A percentile compares a stretch with the other conserved stretches of the same genome.
These are phyloP conservation scores for Mycena leptocephala DNA, from an alignment of 768 basidiomycete genomes.

Conservation along the genomic window DNA sequence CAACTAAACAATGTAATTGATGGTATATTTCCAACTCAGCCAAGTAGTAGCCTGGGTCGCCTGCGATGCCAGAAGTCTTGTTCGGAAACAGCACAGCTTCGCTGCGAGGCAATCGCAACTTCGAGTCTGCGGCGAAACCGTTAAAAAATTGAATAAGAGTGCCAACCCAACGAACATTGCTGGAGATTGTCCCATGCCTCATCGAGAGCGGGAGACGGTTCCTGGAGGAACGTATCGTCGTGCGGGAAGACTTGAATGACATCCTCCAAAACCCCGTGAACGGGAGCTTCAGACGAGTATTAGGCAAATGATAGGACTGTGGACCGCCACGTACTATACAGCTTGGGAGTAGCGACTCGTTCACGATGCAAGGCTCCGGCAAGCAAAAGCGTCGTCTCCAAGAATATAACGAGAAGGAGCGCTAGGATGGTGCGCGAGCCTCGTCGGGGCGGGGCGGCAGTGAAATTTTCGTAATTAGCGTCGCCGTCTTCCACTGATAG, in stretches of 20 bases:
- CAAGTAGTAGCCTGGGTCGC: constrained; percentile 7
- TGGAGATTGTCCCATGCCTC: constrained; percentile 16
- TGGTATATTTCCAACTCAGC: constrained; percentile 11
- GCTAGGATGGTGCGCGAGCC: constrained; percentile 7
- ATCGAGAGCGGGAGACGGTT: constrained; percentile 11
- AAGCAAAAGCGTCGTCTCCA: constrained; percentile 15
- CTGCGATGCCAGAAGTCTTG: not conserved
- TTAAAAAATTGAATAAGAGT: not conserved
- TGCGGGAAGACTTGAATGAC: constrained; percentile 18
- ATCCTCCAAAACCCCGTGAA: constrained; percentile 17
- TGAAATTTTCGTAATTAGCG: constrained; percentile 5
- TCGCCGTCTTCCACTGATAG: constrained; percentile 16
- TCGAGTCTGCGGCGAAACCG: not conserved
- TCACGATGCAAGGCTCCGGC: constrained; percentile 12
- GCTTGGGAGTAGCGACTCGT: constrained; percentile 3
- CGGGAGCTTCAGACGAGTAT: constrained; percentile 13
- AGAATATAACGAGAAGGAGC: constrained; percentile 13
- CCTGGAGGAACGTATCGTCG: constrained; percentile 7
- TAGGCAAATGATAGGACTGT: constrained; percentile 9
- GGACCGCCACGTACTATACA: constrained; percentile 12
- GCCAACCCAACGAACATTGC: not conserved
- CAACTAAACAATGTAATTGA: constrained; percentile 18
- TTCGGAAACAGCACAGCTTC: constrained; percentile 7
- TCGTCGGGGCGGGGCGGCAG: not conserved
- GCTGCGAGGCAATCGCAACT: constrained; percentile 8